Evolutionary conservation across 2,329 filamentous ascomycete species (phyloP).

Genomic region (Phaeosphaeriaceae sp.): DNA sequence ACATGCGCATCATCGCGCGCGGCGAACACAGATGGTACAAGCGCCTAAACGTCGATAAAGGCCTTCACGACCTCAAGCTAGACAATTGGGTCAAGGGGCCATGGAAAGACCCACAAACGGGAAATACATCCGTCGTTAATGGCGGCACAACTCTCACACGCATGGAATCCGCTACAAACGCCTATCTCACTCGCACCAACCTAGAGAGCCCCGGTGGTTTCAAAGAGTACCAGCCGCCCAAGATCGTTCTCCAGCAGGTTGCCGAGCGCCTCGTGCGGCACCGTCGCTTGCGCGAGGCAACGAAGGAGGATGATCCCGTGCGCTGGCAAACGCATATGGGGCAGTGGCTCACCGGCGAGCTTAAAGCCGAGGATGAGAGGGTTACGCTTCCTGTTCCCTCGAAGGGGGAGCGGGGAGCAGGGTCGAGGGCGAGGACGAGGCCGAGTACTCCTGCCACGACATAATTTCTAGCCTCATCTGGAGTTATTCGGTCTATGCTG

Average conservation of each 20-base stretch:
- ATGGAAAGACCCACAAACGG: conserved; percentile 46
- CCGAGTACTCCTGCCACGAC: no score
- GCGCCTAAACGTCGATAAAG: conserved; percentile 55
- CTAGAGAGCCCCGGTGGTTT: conserved; percentile 43
- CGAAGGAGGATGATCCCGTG: conserved; percentile 37
- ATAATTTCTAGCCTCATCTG: no score
- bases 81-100: conserved; percentile 55
- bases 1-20: conserved; percentile 54
- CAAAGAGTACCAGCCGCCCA: conserved; percentile 54
- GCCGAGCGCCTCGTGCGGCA: conserved; percentile 57
- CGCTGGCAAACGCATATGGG: conserved; percentile 51
- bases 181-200: conserved; percentile 48
- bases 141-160: conserved; percentile 52
- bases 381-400: conserved; percentile 3
- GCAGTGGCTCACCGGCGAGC: conserved; percentile 44
- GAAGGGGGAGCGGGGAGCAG: not conserved
- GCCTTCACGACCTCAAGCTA: conserved; percentile 54
- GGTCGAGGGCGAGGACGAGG: no score
- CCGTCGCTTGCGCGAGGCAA: conserved; percentile 51
- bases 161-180: conserved; percentile 53
- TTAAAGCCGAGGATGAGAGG: conserved; percentile 36
- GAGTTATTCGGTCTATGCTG: no score
- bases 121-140: conserved; percentile 39
- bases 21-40: conserved; percentile 60
- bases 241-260: conserved; percentile 53